Conservation (phyloP, 2,329 filamentous ascomycete species). For the Arthroderma sp. region DNA sequence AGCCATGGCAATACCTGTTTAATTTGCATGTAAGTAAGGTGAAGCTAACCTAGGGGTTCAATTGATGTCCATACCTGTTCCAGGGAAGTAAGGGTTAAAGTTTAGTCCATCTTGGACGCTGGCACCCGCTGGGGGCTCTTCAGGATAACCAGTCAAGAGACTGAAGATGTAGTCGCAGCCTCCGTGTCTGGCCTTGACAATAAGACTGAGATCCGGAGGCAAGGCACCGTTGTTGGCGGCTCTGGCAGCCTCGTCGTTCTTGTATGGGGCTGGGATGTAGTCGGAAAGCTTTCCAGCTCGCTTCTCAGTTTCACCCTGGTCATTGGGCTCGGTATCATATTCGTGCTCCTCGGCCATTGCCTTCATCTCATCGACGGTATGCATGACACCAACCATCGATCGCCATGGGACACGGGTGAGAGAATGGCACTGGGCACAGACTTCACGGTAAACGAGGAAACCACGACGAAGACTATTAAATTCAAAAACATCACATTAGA, state of each 20-base stretch:
- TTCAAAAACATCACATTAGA: conserved; percentile 11
- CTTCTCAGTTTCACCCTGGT: conserved; percentile 96
- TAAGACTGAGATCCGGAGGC: conserved; percentile 92
- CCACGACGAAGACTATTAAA: conserved; percentile 74
- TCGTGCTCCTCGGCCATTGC: conserved; percentile 94
- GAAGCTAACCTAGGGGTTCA: background rate
- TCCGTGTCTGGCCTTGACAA: conserved; percentile 94
- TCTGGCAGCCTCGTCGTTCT: conserved; percentile 97
- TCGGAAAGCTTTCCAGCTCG: conserved; percentile 96
- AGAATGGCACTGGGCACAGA: conserved; percentile 96
- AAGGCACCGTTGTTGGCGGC: conserved; percentile 97
- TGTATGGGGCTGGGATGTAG: conserved; percentile 89
- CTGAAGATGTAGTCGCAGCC: conserved; percentile 98
- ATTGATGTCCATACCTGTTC: conserved; percentile 53
- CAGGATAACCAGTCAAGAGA: conserved; percentile 91
- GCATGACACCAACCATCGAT: conserved; percentile 72
- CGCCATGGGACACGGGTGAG: conserved; percentile 90
- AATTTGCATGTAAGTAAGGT: conserved; percentile 2
- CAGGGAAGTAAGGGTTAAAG: conserved; percentile 99
- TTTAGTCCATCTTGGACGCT: conserved; percentile 79
- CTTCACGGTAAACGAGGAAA: conserved; percentile 98
- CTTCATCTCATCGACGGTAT: conserved; percentile 98
- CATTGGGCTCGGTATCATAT: conserved; percentile 96
- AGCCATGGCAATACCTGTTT: conserved; percentile 74
- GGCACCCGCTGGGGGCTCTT: conserved; percentile 85